Evolutionary conservation across 2,329 filamentous ascomycete species (phyloP).

Genomic region (Curvularia sp.): DNA sequence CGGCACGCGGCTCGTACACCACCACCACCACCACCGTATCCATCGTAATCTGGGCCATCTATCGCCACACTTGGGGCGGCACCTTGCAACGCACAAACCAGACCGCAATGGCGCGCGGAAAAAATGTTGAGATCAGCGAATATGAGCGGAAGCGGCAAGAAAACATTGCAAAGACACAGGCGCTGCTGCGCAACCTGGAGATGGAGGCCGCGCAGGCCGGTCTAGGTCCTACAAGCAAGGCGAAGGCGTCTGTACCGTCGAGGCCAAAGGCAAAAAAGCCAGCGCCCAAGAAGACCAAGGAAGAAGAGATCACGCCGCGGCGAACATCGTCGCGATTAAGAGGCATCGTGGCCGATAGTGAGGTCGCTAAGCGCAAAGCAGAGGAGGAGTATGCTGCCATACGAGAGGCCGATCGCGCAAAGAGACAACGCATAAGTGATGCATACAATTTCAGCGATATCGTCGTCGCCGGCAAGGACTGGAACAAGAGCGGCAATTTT

Average conservation of each 20-base stretch:
- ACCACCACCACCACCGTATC: neutral
- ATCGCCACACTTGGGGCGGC: neutral
- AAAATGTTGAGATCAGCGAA: constrained; percentile 71
- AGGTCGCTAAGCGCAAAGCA: constrained; percentile 72
- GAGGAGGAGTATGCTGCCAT: constrained; percentile 68
- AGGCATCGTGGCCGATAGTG: constrained; percentile 70
- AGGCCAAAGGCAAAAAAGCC: constrained; percentile 53
- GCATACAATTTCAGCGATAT: constrained; percentile 78
- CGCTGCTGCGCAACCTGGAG: constrained; percentile 78
- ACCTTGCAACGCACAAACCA: neutral
- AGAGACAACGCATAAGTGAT: constrained; percentile 69
- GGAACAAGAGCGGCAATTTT: constrained; percentile 71
- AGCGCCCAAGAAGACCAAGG: constrained; percentile 62
- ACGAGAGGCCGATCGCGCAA: constrained; percentile 65
- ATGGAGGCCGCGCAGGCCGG: constrained; percentile 71
- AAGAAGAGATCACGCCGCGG: constrained; percentile 62
- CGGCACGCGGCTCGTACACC: neutral
- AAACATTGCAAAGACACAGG: constrained; percentile 87
- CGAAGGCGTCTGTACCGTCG: constrained; percentile 56
- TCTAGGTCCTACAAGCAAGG: constrained; percentile 65
- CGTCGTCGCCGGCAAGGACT: constrained; percentile 79
- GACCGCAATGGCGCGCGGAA: constrained; percentile 43
- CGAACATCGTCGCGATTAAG: constrained; percentile 68
- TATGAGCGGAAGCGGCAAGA: constrained; percentile 86
- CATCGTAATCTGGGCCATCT: constrained; percentile 8